Evolutionary conservation across 371 early-diverging fungal genomes (phyloP).

Genomic region (Lichtheimia hyalospora): DNA sequence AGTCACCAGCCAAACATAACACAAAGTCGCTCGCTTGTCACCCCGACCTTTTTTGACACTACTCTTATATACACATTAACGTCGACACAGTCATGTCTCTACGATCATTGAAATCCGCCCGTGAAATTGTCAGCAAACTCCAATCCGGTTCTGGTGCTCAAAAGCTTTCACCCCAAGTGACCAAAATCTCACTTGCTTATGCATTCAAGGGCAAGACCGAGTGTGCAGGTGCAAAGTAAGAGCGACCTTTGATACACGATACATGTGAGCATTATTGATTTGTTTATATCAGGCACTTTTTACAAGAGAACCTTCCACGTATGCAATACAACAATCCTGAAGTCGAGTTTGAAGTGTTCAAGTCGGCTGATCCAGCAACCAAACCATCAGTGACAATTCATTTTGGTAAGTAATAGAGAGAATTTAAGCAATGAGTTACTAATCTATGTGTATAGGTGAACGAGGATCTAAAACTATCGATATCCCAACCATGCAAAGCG

Average conservation of each 20-base stretch:
- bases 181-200: constrained; percentile 57
- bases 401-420: constrained; percentile 39
- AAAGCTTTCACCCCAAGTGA: constrained; percentile 47
- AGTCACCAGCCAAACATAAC: too few relatives aligned
- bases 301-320: constrained; percentile 59
- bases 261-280: too few relatives aligned
- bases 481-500: constrained; percentile 53
- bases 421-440: too few relatives aligned
- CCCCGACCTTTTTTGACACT: not conserved
- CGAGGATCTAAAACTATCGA: constrained; percentile 38
- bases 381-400: constrained; percentile 56
- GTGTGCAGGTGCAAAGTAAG: constrained; percentile 62
- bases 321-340: constrained; percentile 65
- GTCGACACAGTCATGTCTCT: constrained; percentile 30
- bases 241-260: not conserved
- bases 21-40: too few relatives aligned
- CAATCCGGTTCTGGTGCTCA: constrained; percentile 53
- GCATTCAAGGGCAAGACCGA: constrained; percentile 54
- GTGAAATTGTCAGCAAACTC: constrained; percentile 31
- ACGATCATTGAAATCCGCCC: constrained; percentile 37
- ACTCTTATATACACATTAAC: not conserved
- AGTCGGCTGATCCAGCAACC: constrained; percentile 44
- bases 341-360: constrained; percentile 52
- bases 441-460: not conserved
- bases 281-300: constrained; percentile 51